Evolutionary conservation across 106 monocot genomes (phyloP).

Genomic region (Chionographis japonica): DNA sequence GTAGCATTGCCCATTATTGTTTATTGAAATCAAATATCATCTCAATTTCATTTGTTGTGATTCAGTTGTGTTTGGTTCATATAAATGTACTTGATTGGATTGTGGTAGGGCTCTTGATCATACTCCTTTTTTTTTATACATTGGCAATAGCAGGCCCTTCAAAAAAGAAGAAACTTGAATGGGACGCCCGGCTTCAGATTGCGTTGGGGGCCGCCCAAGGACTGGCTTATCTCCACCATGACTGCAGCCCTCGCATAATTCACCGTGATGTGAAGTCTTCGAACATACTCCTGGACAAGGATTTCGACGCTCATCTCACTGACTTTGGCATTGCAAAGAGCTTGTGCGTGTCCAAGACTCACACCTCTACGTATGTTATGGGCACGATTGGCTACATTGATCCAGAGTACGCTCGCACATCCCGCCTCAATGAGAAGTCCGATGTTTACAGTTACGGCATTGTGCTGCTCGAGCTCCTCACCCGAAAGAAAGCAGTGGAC

Average conservation of each 20-base stretch:
- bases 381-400: conserved; percentile 97
- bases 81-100: too few species aligned
- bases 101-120: too few species aligned
- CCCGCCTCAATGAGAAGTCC: conserved; percentile 89
- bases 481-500: conserved; percentile 80
- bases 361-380: conserved; percentile 91
- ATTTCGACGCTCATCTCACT: conserved; percentile 84
- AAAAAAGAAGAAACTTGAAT: conserved; percentile 81
- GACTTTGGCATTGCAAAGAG: conserved; percentile 97
- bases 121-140: not conserved
- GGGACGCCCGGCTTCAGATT: conserved; percentile 62
- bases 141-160: conserved; percentile 38
- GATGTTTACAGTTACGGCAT: conserved; percentile 96
- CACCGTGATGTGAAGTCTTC: conserved; percentile 94
- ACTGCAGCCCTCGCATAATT: conserved; percentile 89
- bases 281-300: conserved; percentile 87
- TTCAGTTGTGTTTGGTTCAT: too few species aligned
- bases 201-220: conserved; percentile 89
- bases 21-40: too few species aligned
- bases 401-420: conserved; percentile 91
- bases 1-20: too few species aligned
- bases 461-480: conserved; percentile 85
- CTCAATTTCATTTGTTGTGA: too few species aligned
- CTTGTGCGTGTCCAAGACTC: conserved; percentile 75
- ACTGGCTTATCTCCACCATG: conserved; percentile 89